Percentiles rank a stretch among this genome's conserved stretches.
Conservation (phyloP, 1,139 yeast genomes). For the Yarrowia galli region DNA sequence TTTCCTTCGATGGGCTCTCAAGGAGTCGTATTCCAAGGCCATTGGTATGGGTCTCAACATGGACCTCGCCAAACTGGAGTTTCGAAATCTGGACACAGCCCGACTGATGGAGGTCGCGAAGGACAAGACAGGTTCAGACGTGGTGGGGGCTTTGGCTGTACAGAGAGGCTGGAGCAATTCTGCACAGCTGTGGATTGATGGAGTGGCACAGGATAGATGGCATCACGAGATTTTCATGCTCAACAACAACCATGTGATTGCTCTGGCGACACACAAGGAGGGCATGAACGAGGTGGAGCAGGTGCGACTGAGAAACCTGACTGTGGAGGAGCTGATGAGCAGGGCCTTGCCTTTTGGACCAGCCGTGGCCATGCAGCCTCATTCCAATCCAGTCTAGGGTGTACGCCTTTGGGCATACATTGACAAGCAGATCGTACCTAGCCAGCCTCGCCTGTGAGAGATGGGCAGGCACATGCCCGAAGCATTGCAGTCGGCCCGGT, state of each 20-base stretch:
- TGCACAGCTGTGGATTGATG: constrained; percentile 34
- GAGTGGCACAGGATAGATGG: constrained; percentile 34
- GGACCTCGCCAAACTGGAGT: constrained; percentile 38
- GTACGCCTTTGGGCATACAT: no score
- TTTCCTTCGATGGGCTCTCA: constrained; percentile 66
- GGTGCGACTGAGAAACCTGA: constrained; percentile 9
- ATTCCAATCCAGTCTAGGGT: constrained; percentile 11
- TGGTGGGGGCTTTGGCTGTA: neutral
- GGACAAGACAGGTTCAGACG: constrained; percentile 9
- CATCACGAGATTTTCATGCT: constrained; percentile 34
- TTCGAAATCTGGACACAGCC: constrained; percentile 20
- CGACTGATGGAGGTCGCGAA: constrained; percentile 28
- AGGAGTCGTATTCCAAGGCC: constrained; percentile 71
- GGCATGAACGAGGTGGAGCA: constrained; percentile 8
- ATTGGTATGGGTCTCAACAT: constrained; percentile 61
- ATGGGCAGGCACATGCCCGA: no score
- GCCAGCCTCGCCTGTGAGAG: no score
- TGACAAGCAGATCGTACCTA: no score
- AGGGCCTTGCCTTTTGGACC: constrained; percentile 28
- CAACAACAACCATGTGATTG: constrained; percentile 29
- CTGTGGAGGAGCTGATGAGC: constrained; percentile 19
- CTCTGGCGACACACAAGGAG: constrained; percentile 32
- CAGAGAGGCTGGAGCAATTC: constrained; percentile 30
- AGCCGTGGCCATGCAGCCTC: constrained; percentile 34
- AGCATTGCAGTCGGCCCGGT: no score